These are phyloP conservation scores for Jamesozyma spencerorum DNA, from an alignment of 805 yeast genomes.

Conservation along the genomic window DNA sequence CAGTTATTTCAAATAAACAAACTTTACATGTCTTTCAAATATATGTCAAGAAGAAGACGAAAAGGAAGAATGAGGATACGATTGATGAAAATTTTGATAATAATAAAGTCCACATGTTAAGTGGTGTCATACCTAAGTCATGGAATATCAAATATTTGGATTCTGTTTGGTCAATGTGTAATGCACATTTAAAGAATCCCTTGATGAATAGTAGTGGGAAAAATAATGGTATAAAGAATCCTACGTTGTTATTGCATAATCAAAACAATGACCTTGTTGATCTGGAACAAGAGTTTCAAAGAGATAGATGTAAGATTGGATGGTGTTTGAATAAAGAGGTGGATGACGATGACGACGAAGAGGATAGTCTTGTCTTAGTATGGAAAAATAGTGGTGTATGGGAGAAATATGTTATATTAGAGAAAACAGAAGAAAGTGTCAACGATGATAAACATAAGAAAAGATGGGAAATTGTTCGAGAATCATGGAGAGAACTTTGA, in stretches of 20 bases:
- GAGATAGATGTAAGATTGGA: constrained; percentile 26
- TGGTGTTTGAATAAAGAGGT: constrained; percentile 15
- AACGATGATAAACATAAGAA: constrained; percentile 14
- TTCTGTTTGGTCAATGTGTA: constrained; percentile 82
- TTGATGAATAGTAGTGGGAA: constrained; percentile 10
- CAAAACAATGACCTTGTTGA: neutral
- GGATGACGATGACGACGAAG: constrained; percentile 23
- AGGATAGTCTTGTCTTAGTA: constrained; percentile 60
- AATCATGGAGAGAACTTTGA: constrained; percentile 51
- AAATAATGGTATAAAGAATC: constrained; percentile 9
- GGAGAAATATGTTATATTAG: constrained; percentile 76
- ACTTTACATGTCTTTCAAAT: constrained; percentile 76
- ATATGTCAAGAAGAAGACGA: constrained; percentile 2
- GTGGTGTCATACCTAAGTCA: constrained; percentile 41
- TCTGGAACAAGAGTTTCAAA: constrained; percentile 7
- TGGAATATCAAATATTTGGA: constrained; percentile 67
- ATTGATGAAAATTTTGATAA: constrained; percentile 11
- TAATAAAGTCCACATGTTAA: constrained; percentile 59
- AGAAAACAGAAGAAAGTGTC: constrained; percentile 18
- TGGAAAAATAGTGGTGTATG: constrained; percentile 70
- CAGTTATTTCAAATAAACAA: constrained; percentile 80
- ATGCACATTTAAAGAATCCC: constrained; percentile 42
- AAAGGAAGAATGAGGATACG: neutral
- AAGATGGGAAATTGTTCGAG: constrained; percentile 52
- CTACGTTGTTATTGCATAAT: neutral